Evolutionary conservation across 2,329 filamentous ascomycete species (phyloP), one percentile per base, ranked within the genome.

Genomic region (Hypomyces perniciosus): DNA sequence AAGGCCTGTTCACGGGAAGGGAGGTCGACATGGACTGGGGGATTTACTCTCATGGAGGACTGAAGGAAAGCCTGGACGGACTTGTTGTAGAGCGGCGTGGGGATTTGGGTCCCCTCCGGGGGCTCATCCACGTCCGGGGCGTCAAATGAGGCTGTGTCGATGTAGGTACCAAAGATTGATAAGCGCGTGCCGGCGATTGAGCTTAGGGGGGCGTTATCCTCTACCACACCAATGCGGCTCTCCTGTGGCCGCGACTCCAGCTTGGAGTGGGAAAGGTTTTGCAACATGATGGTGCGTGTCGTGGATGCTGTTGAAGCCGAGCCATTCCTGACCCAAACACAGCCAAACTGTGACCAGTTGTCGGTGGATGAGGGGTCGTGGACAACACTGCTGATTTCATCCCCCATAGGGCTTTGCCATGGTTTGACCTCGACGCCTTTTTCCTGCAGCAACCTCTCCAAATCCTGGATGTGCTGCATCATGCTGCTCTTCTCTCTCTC

Each of bases 141-240:
- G 43, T 84, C 78, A 61, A 88, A 90, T 41, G 85, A 81, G 9
- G 85, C 83, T 39, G 92, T 79, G 65, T 95, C 86, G 60, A 93
- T 86, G 42, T 87, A 85, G 58, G 86, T 86, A 33, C 88, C 89
- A 39, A 93, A 80, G 48, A 95, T 81, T 1, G 86, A 84, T n/a
- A 93, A 72, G 7, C 80, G 82, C 0, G 86, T 90, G 43, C 87
- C 88, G 60, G 85, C 84, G 62, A 91, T 85, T 6, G 85, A 84
- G 66, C 83, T 88, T 35, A 90, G 69, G 46, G 82, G 80, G 7
- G 80, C 78, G 58, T 79, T 81, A 50, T 85, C 81, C 6, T 78
- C 75, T 3, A 78, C 78, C 13, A 81, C 81, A 35, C 85, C 86
- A 4, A 89, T 73, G 57, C 86, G 86, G 61, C 80, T 83, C 61